Evolutionary conservation across 2,329 filamentous ascomycete species (phyloP).

Genomic region (Pestalotiopsis sp.): DNA sequence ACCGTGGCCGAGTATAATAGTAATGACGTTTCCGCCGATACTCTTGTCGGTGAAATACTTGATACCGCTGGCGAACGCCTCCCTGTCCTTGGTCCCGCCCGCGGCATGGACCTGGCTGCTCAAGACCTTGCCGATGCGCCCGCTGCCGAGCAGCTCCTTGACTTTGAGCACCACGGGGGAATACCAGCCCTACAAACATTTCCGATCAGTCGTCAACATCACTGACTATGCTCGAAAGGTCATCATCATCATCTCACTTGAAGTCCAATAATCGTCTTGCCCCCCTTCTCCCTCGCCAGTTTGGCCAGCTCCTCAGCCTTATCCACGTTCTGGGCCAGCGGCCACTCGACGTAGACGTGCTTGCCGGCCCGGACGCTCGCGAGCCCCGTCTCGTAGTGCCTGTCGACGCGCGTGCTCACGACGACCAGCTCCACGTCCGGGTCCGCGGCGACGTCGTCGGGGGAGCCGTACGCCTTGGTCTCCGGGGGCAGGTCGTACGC

Average conservation of each 20-base stretch:
- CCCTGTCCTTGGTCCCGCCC: constrained; percentile 37
- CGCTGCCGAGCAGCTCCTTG: constrained; percentile 42
- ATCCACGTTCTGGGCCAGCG: constrained; percentile 46
- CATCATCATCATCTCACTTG: background rate
- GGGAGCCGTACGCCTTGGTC: constrained; percentile 51
- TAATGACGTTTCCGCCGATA: constrained; percentile 47
- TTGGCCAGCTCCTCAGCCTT: constrained; percentile 43
- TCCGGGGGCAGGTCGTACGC: constrained; percentile 40
- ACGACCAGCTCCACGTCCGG: constrained; percentile 56
- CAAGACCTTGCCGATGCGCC: constrained; percentile 52
- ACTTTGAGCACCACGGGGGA: constrained; percentile 45
- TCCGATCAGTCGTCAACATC: background rate
- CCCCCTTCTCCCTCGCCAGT: constrained; percentile 30
- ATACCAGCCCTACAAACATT: constrained; percentile 30
- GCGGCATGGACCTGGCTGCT: constrained; percentile 46
- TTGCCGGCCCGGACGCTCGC: constrained; percentile 55
- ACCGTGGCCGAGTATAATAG: constrained; percentile 18
- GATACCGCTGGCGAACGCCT: constrained; percentile 32
- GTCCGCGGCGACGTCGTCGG: constrained; percentile 49
- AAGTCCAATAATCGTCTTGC: constrained; percentile 47
- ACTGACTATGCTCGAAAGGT: background rate
- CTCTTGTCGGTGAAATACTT: constrained; percentile 50
- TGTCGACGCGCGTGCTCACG: constrained; percentile 53
- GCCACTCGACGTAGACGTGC: constrained; percentile 59
- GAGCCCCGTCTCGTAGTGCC: constrained; percentile 46